Evolutionary conservation across 108 stramenopile species (phyloP).

Genomic region (Nannochloropsis granulata): DNA sequence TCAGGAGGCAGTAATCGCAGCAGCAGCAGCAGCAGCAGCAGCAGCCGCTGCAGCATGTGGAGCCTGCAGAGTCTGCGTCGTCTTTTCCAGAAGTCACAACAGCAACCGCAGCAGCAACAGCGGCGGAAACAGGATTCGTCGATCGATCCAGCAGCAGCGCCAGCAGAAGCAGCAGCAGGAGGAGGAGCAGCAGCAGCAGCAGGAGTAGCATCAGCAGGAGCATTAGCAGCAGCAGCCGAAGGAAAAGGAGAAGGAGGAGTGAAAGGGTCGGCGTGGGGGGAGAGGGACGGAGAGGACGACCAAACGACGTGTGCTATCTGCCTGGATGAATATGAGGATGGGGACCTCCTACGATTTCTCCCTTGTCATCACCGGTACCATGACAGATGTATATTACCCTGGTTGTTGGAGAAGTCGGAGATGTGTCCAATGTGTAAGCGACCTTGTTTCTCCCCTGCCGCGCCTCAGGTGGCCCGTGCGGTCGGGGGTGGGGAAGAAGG

Average conservation of each 20-base stretch:
- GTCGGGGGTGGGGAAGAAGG: not conserved
- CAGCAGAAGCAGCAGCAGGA: not conserved
- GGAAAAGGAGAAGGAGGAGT: not conserved
- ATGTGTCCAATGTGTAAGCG: constrained; percentile 36
- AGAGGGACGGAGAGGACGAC: not conserved
- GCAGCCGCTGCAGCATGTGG: not conserved
- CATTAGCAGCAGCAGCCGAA: not conserved
- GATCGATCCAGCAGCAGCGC: not conserved
- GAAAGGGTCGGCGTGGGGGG: not conserved
- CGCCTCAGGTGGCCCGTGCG: not conserved
- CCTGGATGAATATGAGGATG: constrained; percentile 25
- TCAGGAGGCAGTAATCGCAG: not conserved
- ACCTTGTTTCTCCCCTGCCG: not conserved
- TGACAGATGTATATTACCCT: constrained; percentile 21
- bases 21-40: not conserved
- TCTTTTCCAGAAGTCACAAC: not conserved
- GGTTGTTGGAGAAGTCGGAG: constrained; percentile 21
- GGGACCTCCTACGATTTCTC: constrained; percentile 17
- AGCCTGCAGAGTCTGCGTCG: not conserved
- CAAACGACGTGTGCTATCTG: constrained; percentile 24
- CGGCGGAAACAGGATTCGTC: not conserved
- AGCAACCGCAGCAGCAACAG: no score
- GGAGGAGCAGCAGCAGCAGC: not conserved
- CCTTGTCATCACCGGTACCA: constrained; percentile 25
- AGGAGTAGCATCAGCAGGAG: not conserved